A percentile compares a stretch with the other conserved stretches of the same genome.
These are phyloP conservation scores for Pythium plurisporium DNA, from an alignment of 352 stramenopile species.

Conservation along the genomic window DNA sequence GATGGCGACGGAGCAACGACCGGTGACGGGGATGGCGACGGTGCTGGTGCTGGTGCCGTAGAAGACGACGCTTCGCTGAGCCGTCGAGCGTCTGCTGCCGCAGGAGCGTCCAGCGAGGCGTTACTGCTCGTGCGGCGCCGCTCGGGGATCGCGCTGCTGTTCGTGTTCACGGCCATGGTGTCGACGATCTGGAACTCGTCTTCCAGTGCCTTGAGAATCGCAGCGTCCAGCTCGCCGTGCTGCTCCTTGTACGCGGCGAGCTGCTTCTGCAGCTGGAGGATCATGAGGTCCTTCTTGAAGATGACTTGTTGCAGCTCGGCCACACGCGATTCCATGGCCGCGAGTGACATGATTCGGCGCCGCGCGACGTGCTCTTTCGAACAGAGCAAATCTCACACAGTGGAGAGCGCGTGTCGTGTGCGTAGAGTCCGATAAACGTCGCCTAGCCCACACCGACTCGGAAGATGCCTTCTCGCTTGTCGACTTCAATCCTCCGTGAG, in stretches of 20 bases:
- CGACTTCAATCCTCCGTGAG: slow-evolving; percentile 15
- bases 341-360: not conserved
- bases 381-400: too few relatives aligned
- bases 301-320: slow-evolving; percentile 77
- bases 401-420: not conserved
- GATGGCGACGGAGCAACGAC: not conserved
- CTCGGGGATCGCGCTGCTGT: not conserved
- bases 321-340: slow-evolving; percentile 45
- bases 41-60: not conserved
- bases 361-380: not conserved
- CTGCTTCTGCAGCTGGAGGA: slow-evolving; percentile 67
- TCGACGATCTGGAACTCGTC: slow-evolving; percentile 20
- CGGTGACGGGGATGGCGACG: not conserved
- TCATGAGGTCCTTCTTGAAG: slow-evolving; percentile 82
- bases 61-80: not conserved
- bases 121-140: slow-evolving; percentile 16
- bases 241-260: slow-evolving; percentile 52
- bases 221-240: slow-evolving; percentile 44
- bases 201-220: slow-evolving; percentile 24
- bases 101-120: not conserved
- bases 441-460: too few relatives aligned
- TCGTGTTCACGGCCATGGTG: slow-evolving; percentile 12
- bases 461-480: too few relatives aligned
- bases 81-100: not conserved
- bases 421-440: not conserved